phyloP scores from a whole-genome alignment of 441 rosid genomes.

The Gossypium trilobum region DNA sequence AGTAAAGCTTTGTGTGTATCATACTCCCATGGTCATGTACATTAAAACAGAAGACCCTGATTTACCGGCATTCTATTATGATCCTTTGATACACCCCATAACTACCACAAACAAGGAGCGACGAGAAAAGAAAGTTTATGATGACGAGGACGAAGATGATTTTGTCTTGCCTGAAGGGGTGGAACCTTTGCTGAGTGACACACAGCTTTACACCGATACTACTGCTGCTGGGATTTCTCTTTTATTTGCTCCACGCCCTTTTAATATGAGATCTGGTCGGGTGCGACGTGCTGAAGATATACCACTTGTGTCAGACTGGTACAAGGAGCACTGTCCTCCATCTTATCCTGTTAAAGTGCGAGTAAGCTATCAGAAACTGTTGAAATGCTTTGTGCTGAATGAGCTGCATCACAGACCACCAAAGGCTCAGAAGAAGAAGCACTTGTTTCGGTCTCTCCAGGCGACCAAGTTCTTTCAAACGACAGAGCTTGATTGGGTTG shows the following conservation, averaged over 20 bases:
- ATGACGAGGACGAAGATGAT: slow-evolving; percentile 76
- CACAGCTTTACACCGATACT: slow-evolving; percentile 85
- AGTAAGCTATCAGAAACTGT: slow-evolving; percentile 85
- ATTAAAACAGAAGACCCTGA: slow-evolving; percentile 98
- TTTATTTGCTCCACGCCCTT: slow-evolving; percentile 86
- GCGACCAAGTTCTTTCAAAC: slow-evolving; percentile 96
- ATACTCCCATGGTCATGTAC: slow-evolving; percentile 95
- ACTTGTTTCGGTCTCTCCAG: slow-evolving; percentile 80
- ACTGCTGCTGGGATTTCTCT: slow-evolving; percentile 92
- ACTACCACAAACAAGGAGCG: slow-evolving; percentile 77
- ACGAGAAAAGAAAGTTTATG: slow-evolving; percentile 64
- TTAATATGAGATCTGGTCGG: slow-evolving; percentile 90
- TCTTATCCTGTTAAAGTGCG: slow-evolving; percentile 93
- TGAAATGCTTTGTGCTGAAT: slow-evolving; percentile 87
- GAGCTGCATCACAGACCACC: slow-evolving; percentile 97
- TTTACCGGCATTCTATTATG: slow-evolving; percentile 93
- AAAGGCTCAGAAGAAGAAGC: slow-evolving; percentile 96
- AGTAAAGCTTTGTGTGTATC: slow-evolving; percentile 78
- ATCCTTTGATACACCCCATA: slow-evolving; percentile 94
- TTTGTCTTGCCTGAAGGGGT: slow-evolving; percentile 81
- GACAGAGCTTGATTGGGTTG: slow-evolving; percentile 97
- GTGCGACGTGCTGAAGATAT: slow-evolving; percentile 89
- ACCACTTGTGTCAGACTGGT: slow-evolving; percentile 98
- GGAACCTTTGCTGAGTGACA: slow-evolving; percentile 69
- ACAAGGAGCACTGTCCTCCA: slow-evolving; percentile 97